phyloP scores from a whole-genome alignment of 179 eudicot species.

The Gypsophila paniculata region DNA sequence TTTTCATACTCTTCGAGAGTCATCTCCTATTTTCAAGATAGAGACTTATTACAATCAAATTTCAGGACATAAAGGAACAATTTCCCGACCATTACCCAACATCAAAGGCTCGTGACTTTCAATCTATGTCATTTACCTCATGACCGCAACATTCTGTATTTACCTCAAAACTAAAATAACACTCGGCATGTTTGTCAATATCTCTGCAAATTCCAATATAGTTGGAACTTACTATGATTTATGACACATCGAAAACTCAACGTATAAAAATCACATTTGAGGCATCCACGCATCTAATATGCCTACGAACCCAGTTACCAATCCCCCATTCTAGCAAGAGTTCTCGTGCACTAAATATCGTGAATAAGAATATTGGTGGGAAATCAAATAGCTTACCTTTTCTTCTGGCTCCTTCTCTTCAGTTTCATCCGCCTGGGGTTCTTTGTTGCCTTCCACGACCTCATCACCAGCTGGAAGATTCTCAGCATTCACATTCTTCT shows the following conservation, averaged over 20 bases:
- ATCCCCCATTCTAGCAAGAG: neutral
- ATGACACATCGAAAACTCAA: neutral
- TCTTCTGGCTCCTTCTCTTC: constrained; percentile 82
- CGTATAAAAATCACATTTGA: neutral
- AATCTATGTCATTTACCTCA: too few relatives aligned
- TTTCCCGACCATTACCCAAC: neutral
- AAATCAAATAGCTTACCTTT: constrained; percentile 37
- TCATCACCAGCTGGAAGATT: constrained; percentile 47
- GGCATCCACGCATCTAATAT: neutral
- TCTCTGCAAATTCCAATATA: too few relatives aligned
- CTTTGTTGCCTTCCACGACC: constrained; percentile 53
- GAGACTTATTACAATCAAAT: neutral
- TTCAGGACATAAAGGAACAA: neutral
- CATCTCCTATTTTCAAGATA: constrained; percentile 30
- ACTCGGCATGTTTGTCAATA: too few relatives aligned
- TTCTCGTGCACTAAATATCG: neutral
- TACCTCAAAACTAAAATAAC: too few relatives aligned
- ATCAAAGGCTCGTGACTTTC: too few relatives aligned
- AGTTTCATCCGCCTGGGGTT: constrained; percentile 44
- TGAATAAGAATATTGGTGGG: neutral
- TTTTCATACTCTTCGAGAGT: constrained; percentile 43
- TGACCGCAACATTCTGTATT: too few relatives aligned
- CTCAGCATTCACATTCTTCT: constrained; percentile 47
- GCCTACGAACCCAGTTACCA: neutral
- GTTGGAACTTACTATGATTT: too few relatives aligned